Conservation (phyloP, 345 rosid species). For the Pistacia vera region DNA sequence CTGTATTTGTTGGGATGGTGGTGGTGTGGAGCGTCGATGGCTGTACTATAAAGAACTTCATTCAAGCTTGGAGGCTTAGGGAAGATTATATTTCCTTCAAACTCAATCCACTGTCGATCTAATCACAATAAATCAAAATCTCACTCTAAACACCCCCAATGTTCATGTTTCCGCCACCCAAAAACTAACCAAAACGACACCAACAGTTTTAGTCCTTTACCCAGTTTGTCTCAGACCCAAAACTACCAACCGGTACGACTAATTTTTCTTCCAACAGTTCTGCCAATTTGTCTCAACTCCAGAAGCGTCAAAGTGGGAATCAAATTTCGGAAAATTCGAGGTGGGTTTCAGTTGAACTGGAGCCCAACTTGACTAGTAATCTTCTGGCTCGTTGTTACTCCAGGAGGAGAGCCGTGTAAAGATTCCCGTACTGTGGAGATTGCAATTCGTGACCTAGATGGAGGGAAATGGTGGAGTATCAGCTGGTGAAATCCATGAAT, state of each 20-base stretch:
- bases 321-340: not conserved
- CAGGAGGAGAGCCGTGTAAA: constrained; percentile 67
- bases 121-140: constrained; percentile 3
- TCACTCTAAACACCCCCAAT: constrained; percentile 8
- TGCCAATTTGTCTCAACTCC: not conserved
- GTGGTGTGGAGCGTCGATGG: constrained; percentile 80
- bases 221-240: not conserved
- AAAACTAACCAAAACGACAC: not conserved
- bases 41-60: constrained; percentile 46
- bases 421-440: constrained; percentile 62
- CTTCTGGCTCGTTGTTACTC: constrained; percentile 67
- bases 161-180: constrained; percentile 14
- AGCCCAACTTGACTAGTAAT: constrained; percentile 47
- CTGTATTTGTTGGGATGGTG: constrained; percentile 57
- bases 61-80: constrained; percentile 61
- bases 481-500: constrained; percentile 67
- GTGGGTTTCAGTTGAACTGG: constrained; percentile 62
- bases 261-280: not conserved
- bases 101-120: constrained; percentile 7
- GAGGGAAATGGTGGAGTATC: constrained; percentile 44
- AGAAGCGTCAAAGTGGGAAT: constrained; percentile 2
- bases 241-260: not conserved
- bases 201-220: not conserved
- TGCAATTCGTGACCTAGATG: constrained; percentile 60
- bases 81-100: constrained; percentile 29